Evolutionary conservation across 345 rosid genomes (phyloP), one percentile per base, ranked within the genome.

Genomic region (Rhizophora apiculata): DNA sequence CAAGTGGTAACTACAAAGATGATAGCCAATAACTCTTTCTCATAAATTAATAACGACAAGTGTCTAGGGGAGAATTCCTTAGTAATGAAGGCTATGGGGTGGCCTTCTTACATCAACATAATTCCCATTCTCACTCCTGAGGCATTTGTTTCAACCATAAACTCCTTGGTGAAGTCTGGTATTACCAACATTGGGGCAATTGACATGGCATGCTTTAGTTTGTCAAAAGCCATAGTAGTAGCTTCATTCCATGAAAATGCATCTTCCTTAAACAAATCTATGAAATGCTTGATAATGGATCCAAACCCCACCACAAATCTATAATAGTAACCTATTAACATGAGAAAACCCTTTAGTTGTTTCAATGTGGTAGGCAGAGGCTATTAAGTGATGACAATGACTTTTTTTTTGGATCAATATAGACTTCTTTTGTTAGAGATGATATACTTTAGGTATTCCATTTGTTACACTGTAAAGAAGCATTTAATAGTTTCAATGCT

Each of bases 221-320:
- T 3, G 1, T 11, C 2, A 6, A 54, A 54, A 1, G 11, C 6
- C 4, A 0, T 0, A 20, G 6, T 10, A 8, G 10, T 3, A 1
- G 0, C 39, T 1, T 10, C 46, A 39, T 8, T 39, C 0, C 3
- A 39, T 0, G 11, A 39, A 39, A 39, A 9, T 0, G 15, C 5
- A 4, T 1, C 13, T 39, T 21, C 13, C 15, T 54, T 2, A 1
- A 54, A 2, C 1, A 54, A 21, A 7, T 54, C 4, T 2, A 9
- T 54, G 9, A 54, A 8, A 4, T 29, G 29, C 13, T 8, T 8
- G 2, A 3, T 8, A 9, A 39, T 9, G 0, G 2, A 8, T 1
- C 46, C 15, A 39, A 9, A 39, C 2, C 15, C 3, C 0, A 0
- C 0, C 0, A 39, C 0, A 10, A 39, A 39, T 2, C 15, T 7